Evolutionary conservation across 2,329 filamentous ascomycete genomes (phyloP).

Genomic region (Fusarium sp.): DNA sequence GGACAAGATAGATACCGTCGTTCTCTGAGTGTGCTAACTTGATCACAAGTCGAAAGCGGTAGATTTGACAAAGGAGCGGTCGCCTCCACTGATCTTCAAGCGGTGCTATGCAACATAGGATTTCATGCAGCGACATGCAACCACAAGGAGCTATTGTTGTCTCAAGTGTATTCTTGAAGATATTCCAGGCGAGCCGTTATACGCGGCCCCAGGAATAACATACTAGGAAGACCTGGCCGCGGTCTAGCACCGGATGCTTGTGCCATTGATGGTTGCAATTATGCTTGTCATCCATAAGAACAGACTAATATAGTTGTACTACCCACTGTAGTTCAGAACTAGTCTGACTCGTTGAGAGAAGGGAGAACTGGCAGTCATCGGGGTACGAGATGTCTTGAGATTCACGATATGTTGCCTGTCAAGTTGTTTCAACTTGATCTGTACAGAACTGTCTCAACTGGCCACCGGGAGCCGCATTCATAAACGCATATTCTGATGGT

Average conservation of each 20-base stretch:
- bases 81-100: conserved; percentile 28
- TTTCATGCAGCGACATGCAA: conserved; percentile 37
- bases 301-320: conserved; percentile 18
- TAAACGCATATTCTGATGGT: neutral
- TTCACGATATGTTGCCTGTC: neutral
- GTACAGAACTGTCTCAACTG: neutral
- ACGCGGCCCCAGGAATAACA: conserved; percentile 2
- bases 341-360: conserved; percentile 2
- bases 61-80: conserved; percentile 14
- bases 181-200: conserved; percentile 4
- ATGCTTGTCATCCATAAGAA: conserved; percentile 32
- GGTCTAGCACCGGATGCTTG: conserved; percentile 2
- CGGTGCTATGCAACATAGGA: conserved; percentile 37
- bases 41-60: conserved; percentile 1
- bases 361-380: neutral
- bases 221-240: neutral
- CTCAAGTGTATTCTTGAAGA: conserved; percentile 1
- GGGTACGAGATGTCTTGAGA: neutral
- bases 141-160: neutral
- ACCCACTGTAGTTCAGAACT: conserved; percentile 8
- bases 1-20: conserved; percentile 5
- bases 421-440: neutral
- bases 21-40: conserved; percentile 1
- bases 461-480: conserved; percentile 14
- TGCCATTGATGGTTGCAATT: conserved; percentile 22